Evolutionary conservation across 176 grass and related monocot genomes (phyloP), one percentile per base, ranked within the genome.

Genomic region (Musa acuminata): DNA sequence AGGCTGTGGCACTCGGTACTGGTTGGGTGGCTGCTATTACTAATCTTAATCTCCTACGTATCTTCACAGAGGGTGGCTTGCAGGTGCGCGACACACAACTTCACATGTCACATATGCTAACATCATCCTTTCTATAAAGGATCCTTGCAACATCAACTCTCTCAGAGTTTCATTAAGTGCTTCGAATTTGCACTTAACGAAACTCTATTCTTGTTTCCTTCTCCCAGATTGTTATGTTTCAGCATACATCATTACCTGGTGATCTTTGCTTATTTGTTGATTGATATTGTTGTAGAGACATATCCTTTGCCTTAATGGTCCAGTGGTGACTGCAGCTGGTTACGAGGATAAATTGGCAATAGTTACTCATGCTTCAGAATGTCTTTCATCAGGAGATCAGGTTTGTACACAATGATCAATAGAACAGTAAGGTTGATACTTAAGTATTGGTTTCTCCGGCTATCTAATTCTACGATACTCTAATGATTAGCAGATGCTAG

Each of bases 321-420:
- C 90, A 48, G 88, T 93, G 64, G 94, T 98, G 67, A 85, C 88
- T 27, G 84, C 79, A 65, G 88, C 82, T 43, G 94, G 94, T 75
- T 85, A 88, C 62, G 59, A 75, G 75, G 84, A 98, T 77, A 80
- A 81, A 66, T 82, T 98, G 75, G 90, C 94, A 64, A 74, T 98
- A 79, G 88, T 98, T 49, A 85, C 86, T 49, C 94, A 98, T 91
- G 83, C 87, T 89, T 98, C 94, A 64, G 87, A 88, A 73, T 90
- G 94, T 78, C 90, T 93, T 49, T 79, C 90, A 55, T 98, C 94
- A 60, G 94, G 94, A 80, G 94, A 91, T 77, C 94, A 98, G 90
- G 94, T 98, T 53, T 63, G 25, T 52, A 9, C 49, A 8, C 20
- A 21, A 62, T 77, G 0, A 71, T 59, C 21, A 69, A 19, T 78